Evolutionary conservation across 2,329 filamentous ascomycete species (phyloP).

Genomic region (Didymella pinodella): DNA sequence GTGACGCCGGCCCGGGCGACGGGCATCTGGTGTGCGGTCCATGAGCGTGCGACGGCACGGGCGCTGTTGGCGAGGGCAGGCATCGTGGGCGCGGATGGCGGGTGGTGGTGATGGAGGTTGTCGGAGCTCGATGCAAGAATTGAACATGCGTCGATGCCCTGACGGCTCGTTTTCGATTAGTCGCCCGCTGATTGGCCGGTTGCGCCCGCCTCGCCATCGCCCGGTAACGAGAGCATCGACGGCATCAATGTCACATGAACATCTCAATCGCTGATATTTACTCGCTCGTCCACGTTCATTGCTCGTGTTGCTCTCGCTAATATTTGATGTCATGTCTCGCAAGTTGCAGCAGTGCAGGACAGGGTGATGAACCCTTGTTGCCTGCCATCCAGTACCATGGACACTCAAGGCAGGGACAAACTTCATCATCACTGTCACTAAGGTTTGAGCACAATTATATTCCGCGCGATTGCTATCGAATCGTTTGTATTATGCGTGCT

Average conservation of each 20-base stretch:
- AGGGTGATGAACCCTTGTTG: background rate
- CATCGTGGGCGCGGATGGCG: slow-evolving; percentile 53
- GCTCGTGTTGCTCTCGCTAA: background rate
- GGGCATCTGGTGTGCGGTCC: slow-evolving; percentile 57
- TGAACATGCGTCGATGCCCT: slow-evolving; percentile 18
- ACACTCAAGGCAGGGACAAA: background rate
- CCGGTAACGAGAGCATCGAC: background rate
- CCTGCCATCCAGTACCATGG: background rate
- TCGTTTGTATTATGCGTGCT: no score
- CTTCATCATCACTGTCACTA: background rate
- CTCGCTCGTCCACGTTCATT: no score
- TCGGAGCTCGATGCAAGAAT: slow-evolving; percentile 39
- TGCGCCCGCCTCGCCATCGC: background rate
- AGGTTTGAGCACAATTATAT: no score
- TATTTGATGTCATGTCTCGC: background rate
- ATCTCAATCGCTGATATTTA: background rate
- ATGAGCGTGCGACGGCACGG: slow-evolving; percentile 57
- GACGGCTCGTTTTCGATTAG: slow-evolving; percentile 1
- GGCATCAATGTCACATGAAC: no score
- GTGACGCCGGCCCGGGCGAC: slow-evolving; percentile 56
- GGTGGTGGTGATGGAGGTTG: slow-evolving; percentile 30
- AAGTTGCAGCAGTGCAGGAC: background rate
- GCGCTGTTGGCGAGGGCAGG: slow-evolving; percentile 58
- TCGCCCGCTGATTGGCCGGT: slow-evolving; percentile 13
- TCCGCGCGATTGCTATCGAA: no score